Conservation (phyloP, 2,329 filamentous ascomycete genomes). For the Beauveria varroae region DNA sequence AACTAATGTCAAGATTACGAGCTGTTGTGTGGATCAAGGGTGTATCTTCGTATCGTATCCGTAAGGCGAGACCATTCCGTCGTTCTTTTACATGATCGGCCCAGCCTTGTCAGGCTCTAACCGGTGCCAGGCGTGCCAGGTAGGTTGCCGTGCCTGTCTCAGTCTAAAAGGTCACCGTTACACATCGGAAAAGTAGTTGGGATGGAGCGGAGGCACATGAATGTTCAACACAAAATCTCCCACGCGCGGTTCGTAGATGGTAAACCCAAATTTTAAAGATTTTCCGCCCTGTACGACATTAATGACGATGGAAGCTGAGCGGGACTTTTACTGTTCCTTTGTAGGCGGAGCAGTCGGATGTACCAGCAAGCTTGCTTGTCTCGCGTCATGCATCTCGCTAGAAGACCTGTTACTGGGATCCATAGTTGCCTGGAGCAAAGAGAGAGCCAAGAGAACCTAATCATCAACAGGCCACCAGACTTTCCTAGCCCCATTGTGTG, state of each 20-base stretch:
- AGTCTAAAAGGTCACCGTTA: background rate
- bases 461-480: background rate
- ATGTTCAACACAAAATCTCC: background rate
- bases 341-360: background rate
- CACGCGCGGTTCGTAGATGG: background rate
- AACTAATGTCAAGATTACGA: background rate
- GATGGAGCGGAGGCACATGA: background rate
- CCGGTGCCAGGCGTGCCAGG: background rate
- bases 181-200: background rate
- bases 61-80: background rate
- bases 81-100: background rate
- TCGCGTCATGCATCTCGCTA: background rate
- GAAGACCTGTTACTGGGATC: background rate
- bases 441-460: background rate
- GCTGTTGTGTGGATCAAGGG: background rate
- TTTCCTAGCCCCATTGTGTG: background rate
- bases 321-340: background rate
- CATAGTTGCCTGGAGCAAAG: no score
- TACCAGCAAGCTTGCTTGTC: background rate
- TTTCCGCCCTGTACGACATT: background rate
- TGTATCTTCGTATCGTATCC: slow-evolving; percentile 5
- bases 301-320: background rate
- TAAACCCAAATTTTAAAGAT: background rate
- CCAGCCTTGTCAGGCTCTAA: background rate
- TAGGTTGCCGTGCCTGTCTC: background rate